Conservation (phyloP, 2,329 filamentous ascomycete genomes). For the Aspergillus alliaceus region DNA sequence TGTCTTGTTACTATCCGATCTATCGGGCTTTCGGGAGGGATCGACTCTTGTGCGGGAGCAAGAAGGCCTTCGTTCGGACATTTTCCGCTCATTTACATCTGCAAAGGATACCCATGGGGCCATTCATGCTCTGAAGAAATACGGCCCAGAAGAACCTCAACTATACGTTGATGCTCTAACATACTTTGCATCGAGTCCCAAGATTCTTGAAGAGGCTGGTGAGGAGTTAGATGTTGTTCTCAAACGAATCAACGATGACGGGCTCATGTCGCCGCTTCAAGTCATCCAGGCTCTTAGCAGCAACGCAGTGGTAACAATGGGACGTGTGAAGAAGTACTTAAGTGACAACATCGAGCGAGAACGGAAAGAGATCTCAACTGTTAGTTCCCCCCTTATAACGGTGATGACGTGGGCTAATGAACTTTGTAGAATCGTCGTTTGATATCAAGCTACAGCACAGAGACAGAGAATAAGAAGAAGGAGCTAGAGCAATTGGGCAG, state of each 20-base stretch:
- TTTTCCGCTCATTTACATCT: conserved; percentile 92
- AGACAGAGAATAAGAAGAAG: conserved; percentile 75
- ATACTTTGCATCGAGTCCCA: conserved; percentile 85
- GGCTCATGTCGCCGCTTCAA: conserved; percentile 91
- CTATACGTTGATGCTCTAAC: conserved; percentile 89
- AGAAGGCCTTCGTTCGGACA: conserved; percentile 86
- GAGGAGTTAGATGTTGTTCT: conserved; percentile 80
- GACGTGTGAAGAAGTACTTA: conserved; percentile 92
- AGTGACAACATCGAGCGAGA: conserved; percentile 86
- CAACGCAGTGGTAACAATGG: conserved; percentile 89
- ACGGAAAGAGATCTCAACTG: conserved; percentile 75
- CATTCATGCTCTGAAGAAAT: conserved; percentile 85
- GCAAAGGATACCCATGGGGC: conserved; percentile 89
- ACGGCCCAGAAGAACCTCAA: conserved; percentile 85
- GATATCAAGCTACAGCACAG: conserved; percentile 77
- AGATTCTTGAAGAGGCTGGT: conserved; percentile 81
- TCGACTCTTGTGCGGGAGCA: conserved; percentile 92
- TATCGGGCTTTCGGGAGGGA: conserved; percentile 86
- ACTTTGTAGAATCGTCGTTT: conserved; percentile 68
- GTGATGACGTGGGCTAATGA: conserved; percentile 14
- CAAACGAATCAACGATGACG: conserved; percentile 82
- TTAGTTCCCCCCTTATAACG: conserved; percentile 23
- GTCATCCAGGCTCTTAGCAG: conserved; percentile 87
- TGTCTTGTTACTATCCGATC: conserved; percentile 85
- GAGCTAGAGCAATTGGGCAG: conserved; percentile 75